Evolutionary conservation across 495 filamentous ascomycete species (phyloP).

Genomic region (Talaromyces proteolyticus): DNA sequence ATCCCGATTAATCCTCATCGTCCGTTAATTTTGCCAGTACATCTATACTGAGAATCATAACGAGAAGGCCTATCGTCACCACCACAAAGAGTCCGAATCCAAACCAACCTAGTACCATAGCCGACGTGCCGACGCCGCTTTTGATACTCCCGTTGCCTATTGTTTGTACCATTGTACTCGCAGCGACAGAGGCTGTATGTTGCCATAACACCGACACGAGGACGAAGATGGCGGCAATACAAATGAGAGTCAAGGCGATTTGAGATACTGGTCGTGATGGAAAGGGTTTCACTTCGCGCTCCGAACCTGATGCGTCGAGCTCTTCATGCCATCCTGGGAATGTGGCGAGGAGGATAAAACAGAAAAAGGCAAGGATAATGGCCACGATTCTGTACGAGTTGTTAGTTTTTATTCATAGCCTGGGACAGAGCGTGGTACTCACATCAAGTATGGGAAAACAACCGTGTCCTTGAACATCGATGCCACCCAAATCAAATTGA

Average conservation of each 20-base stretch:
- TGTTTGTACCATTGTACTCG: conserved; percentile 87
- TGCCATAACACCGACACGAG: conserved; percentile 65
- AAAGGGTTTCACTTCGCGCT: conserved; percentile 60
- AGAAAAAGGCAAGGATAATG: conserved; percentile 63
- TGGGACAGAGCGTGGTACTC: conserved; percentile 19
- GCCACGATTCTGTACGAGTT: conserved; percentile 51
- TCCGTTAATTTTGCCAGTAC: conserved; percentile 55
- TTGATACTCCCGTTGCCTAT: conserved; percentile 89
- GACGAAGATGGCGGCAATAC: conserved; percentile 63
- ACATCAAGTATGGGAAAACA: conserved; percentile 67
- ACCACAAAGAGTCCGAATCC: conserved; percentile 87
- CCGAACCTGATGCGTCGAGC: conserved; percentile 45
- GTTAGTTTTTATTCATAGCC: conserved; percentile 5
- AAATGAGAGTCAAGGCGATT: conserved; percentile 60
- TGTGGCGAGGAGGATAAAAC: conserved; percentile 63
- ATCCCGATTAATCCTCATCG: conserved; percentile 19
- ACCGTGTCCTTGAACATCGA: conserved; percentile 67
- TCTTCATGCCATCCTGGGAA: conserved; percentile 72
- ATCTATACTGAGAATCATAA: conserved; percentile 91
- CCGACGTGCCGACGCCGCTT: conserved; percentile 82
- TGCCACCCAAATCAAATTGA: conserved; percentile 68
- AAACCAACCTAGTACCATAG: conserved; percentile 97
- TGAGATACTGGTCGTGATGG: conserved; percentile 64
- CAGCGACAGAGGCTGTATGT: conserved; percentile 91
- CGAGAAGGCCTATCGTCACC: conserved; percentile 86